Percentiles rank a stretch among this genome's conserved stretches.
These are phyloP conservation scores for Amanita pallidorosea DNA, from an alignment of 768 basidiomycete species.

Conservation along the genomic window DNA sequence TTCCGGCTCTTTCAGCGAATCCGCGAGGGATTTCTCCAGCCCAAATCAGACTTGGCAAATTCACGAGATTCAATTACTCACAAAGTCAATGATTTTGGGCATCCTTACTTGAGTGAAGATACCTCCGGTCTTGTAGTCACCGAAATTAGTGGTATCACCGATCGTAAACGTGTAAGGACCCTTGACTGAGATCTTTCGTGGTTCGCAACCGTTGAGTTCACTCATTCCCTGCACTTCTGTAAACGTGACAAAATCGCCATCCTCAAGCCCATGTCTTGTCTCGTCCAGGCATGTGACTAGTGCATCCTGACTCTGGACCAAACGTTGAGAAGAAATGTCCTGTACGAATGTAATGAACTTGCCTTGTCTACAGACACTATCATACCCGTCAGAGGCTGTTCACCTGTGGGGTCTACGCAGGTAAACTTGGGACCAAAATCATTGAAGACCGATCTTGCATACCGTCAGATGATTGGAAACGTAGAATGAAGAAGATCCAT, in stretches of 20 bases:
- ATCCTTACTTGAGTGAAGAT: constrained; percentile 99
- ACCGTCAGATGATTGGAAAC: background rate
- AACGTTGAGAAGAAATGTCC: background rate
- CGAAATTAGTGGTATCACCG: constrained; percentile 75
- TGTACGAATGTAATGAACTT: constrained; percentile 4
- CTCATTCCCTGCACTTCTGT: constrained; percentile 92
- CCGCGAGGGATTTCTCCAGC: constrained; percentile 81
- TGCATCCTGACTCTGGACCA: constrained; percentile 66
- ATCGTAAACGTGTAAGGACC: constrained; percentile 97
- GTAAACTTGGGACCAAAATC: constrained; percentile 95
- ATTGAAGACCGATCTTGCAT: constrained; percentile 76
- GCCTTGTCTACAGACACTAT: constrained; percentile 90
- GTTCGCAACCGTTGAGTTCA: constrained; percentile 83
- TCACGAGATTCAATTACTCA: constrained; percentile 25
- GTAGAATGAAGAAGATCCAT: constrained; percentile 11
- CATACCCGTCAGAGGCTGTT: constrained; percentile 90
- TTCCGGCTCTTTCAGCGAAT: constrained; percentile 75
- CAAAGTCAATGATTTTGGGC: constrained; percentile 93
- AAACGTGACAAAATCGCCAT: constrained; percentile 97
- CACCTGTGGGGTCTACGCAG: constrained; percentile 97
- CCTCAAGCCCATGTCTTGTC: constrained; percentile 95
- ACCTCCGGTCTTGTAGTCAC: constrained; percentile 77
- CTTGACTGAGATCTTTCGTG: constrained; percentile 86
- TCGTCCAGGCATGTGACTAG: constrained; percentile 95
- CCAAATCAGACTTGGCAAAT: constrained; percentile 2